phyloP scores from a whole-genome alignment of 352 stramenopile genomes.

The Globisporangium orthogonon region DNA sequence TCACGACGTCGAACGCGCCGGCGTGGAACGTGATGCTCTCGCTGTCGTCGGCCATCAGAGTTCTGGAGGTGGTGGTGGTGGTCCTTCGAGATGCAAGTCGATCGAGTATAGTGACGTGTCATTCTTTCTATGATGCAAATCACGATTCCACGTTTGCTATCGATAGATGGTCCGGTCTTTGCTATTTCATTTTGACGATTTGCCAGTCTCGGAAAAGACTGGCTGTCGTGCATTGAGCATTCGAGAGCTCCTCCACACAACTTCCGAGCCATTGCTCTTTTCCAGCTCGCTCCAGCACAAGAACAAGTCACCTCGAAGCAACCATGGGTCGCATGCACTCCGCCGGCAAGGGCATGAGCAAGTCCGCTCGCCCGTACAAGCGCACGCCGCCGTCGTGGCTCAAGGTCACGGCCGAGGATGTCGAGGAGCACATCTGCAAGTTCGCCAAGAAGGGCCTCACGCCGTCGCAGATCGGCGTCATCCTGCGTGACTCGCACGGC shows the following conservation, averaged over 20 bases:
- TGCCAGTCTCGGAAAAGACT: neutral
- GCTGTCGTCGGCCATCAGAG: conserved; percentile 23
- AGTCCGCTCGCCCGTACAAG: conserved; percentile 99
- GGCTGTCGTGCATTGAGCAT: conserved; percentile 1
- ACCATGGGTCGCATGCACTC: conserved; percentile 99
- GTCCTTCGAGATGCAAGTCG: neutral
- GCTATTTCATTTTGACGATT: neutral
- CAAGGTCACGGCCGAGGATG: conserved; percentile 94
- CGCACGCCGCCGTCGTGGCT: conserved; percentile 97
- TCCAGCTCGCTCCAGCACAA: conserved; percentile 38
- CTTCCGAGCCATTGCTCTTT: conserved; percentile 46
- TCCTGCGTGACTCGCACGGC: conserved; percentile 99
- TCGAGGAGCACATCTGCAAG: conserved; percentile 99
- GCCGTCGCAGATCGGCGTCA: conserved; percentile 98
- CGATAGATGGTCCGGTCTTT: neutral
- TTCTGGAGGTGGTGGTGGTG: too few relatives aligned
- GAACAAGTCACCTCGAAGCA: conserved; percentile 22
- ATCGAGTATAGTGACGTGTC: neutral
- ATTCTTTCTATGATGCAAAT: neutral
- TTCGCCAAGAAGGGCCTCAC: conserved; percentile 99
- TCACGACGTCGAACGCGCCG: conserved; percentile 55
- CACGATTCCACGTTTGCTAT: neutral
- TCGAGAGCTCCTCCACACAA: neutral
- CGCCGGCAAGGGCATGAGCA: conserved; percentile 99
- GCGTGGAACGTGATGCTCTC: conserved; percentile 47